Conservation (phyloP, 2,329 filamentous ascomycete species). For the Ilyonectria sp. region DNA sequence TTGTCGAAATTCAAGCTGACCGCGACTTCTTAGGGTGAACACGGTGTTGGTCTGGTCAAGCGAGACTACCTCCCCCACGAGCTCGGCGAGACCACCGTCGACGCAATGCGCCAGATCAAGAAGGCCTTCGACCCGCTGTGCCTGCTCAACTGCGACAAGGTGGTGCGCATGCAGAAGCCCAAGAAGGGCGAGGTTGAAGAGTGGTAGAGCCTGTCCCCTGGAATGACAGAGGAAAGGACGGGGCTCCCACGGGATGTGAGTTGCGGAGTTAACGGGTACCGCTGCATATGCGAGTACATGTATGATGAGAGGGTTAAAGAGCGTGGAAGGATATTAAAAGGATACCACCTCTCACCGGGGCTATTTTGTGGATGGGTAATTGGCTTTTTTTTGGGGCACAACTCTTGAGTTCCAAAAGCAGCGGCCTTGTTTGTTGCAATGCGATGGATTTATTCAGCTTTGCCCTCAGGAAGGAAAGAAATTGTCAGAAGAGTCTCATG, state of each 20-base stretch:
- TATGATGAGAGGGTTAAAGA: conserved; percentile 25
- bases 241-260: conserved; percentile 12
- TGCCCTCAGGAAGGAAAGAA: not conserved
- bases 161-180: conserved; percentile 71
- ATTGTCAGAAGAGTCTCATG: not conserved
- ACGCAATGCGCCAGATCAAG: conserved; percentile 90
- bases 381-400: conserved; percentile 1
- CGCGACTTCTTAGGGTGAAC: conserved; percentile 72
- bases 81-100: conserved; percentile 80
- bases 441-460: not conserved
- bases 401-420: no score
- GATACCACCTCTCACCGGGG: conserved; percentile 23
- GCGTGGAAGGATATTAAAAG: conserved; percentile 16
- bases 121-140: conserved; percentile 83
- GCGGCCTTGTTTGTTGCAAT: not conserved
- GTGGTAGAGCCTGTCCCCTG: conserved; percentile 54
- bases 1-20: conserved; percentile 1
- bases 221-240: not conserved
- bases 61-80: conserved; percentile 87
- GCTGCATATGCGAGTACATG: conserved; percentile 1
- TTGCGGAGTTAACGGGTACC: conserved; percentile 21
- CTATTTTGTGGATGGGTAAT: conserved; percentile 13
- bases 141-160: conserved; percentile 79
- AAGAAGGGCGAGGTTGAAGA: conserved; percentile 60
- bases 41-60: conserved; percentile 88